Percentiles rank a stretch among this genome's conserved stretches.
These are phyloP conservation scores for Rheum nobile DNA, from an alignment of 148 eudicot species.

Conservation along the genomic window DNA sequence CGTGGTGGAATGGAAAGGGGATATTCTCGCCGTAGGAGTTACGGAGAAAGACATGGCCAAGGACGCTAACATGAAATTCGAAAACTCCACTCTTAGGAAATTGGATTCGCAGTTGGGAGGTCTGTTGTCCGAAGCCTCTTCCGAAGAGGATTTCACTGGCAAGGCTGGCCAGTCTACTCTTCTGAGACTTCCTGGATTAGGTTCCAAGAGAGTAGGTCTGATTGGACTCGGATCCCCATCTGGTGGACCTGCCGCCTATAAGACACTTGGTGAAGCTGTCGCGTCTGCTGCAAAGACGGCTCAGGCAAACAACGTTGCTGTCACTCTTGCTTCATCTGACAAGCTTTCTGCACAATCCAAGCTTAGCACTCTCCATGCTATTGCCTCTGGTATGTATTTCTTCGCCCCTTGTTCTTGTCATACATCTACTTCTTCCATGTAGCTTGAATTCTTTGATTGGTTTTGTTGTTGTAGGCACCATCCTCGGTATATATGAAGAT, in stretches of 20 bases:
- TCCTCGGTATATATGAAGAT: conserved; percentile 75
- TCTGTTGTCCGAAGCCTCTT: conserved; percentile 59
- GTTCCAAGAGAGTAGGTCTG: conserved; percentile 68
- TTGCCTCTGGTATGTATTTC: conserved; percentile 50
- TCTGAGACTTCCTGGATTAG: conserved; percentile 76
- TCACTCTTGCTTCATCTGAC: conserved; percentile 64
- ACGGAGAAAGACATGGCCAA: conserved; percentile 77
- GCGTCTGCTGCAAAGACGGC: conserved; percentile 68
- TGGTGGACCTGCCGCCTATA: conserved; percentile 28
- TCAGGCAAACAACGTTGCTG: conserved; percentile 59
- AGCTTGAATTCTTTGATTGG: not conserved
- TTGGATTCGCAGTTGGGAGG: conserved; percentile 67
- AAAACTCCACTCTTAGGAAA: conserved; percentile 46
- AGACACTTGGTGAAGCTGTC: conserved; percentile 74
- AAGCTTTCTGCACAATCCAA: conserved; percentile 50
- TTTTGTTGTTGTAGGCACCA: conserved; percentile 32
- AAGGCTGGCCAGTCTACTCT: conserved; percentile 66
- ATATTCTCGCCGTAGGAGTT: conserved; percentile 81
- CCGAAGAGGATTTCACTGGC: conserved; percentile 87
- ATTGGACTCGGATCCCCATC: conserved; percentile 57
- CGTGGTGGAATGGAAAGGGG: conserved; percentile 87
- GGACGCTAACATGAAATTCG: conserved; percentile 54
- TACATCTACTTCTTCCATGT: not conserved
- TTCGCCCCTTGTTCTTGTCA: not conserved
- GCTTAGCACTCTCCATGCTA: conserved; percentile 53